Conservation (phyloP, 257 asterid species). For the Solanum appendiculatum region DNA sequence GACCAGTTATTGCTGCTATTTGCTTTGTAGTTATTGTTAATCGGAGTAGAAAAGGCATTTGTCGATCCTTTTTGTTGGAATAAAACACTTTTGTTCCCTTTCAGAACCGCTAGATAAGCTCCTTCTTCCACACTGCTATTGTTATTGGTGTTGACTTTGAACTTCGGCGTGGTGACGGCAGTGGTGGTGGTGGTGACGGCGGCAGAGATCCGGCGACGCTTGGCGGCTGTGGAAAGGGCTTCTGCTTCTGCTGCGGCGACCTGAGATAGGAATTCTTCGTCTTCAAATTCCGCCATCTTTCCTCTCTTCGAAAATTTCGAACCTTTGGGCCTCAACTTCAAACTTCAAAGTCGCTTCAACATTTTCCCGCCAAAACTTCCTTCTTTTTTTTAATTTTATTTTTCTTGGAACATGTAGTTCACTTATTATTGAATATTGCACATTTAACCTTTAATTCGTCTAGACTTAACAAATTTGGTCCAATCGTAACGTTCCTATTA, state of each 20-base stretch:
- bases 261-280: slow-evolving; percentile 7
- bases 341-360: not conserved
- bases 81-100: slow-evolving; percentile 3
- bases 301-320: not conserved
- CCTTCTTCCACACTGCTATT: not conserved
- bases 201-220: not conserved
- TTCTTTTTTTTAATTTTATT: not conserved
- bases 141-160: not conserved
- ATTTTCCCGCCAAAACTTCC: not conserved
- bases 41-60: not conserved
- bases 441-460: not conserved
- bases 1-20: not conserved
- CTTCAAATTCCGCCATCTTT: slow-evolving; percentile 8
- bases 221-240: slow-evolving; percentile 5
- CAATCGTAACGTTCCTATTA: not conserved
- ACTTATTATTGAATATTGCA: not conserved
- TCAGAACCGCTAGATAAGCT: slow-evolving; percentile 10
- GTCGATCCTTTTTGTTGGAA: not conserved
- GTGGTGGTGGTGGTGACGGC: not conserved
- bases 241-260: slow-evolving; percentile 11
- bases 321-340: not conserved
- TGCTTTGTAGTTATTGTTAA: not conserved
- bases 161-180: not conserved
- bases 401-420: not conserved
- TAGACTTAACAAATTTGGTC: not conserved